Conservation (phyloP, 352 stramenopile genomes). For the Globisporangium viniferum region DNA sequence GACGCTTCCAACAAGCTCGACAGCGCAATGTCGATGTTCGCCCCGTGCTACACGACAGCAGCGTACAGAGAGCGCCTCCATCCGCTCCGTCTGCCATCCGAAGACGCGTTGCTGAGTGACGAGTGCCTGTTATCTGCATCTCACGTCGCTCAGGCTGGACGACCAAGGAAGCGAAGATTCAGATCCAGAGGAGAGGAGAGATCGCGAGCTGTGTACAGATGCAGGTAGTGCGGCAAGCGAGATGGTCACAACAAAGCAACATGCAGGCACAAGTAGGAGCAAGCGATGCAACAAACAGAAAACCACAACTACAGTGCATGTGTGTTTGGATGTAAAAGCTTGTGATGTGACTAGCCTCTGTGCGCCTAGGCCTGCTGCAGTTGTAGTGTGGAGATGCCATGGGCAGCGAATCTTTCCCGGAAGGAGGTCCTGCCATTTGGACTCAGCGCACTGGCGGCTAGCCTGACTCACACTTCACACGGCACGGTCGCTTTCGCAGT, state of each 20-base stretch:
- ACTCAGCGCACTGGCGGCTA: neutral
- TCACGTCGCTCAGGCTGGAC: neutral
- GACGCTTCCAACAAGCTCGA: neutral
- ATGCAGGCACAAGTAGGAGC: neutral
- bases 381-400: neutral
- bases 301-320: neutral
- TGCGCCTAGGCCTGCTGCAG: neutral
- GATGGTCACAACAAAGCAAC: conserved; percentile 1
- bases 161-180: neutral
- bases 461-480: conserved; percentile 6
- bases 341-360: conserved; percentile 1
- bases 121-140: too few species aligned
- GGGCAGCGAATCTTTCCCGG: neutral
- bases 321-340: neutral
- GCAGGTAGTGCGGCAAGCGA: neutral
- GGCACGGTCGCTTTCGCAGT: conserved; percentile 1
- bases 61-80: neutral
- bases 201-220: neutral
- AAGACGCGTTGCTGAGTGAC: neutral
- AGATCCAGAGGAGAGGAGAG: neutral
- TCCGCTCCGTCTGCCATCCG: neutral
- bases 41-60: neutral
- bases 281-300: neutral
- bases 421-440: conserved; percentile 5
- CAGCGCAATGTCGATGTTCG: neutral